These are phyloP conservation scores for Obba rivulosa DNA, from an alignment of 768 basidiomycete genomes.

Conservation along the genomic window DNA sequence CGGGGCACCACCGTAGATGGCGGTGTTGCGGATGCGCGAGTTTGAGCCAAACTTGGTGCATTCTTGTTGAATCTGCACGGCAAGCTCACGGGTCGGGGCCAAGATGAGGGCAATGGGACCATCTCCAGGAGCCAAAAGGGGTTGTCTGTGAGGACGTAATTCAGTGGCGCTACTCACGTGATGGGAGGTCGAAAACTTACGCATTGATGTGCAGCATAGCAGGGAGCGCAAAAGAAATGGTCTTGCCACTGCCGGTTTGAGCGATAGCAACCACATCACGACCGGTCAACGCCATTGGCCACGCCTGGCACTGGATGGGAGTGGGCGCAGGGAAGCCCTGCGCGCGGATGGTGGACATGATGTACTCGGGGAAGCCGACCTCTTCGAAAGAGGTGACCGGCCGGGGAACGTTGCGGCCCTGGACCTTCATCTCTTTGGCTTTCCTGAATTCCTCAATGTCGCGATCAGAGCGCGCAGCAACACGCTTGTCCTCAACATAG, in stretches of 20 bases:
- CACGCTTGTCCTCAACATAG: constrained; percentile 85
- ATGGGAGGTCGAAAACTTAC: constrained; percentile 38
- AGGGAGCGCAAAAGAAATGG: constrained; percentile 95
- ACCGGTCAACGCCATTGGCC: constrained; percentile 97
- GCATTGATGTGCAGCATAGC: constrained; percentile 99
- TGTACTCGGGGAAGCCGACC: constrained; percentile 93
- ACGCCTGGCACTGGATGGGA: constrained; percentile 97
- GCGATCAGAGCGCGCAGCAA: constrained; percentile 68
- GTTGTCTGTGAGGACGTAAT: constrained; percentile 53
- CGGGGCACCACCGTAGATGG: constrained; percentile 97
- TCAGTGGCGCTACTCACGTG: constrained; percentile 7
- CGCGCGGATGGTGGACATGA: constrained; percentile 87
- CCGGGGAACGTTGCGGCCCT: constrained; percentile 83
- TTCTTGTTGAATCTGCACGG: constrained; percentile 98
- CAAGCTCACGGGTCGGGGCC: constrained; percentile 96
- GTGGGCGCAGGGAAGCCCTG: constrained; percentile 91
- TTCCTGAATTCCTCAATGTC: constrained; percentile 88
- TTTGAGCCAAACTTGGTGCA: constrained; percentile 96
- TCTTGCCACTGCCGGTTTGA: constrained; percentile 98
- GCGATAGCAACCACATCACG: constrained; percentile 95
- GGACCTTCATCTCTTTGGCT: constrained; percentile 85
- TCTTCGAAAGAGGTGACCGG: constrained; percentile 93
- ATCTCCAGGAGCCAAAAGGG: constrained; percentile 87
- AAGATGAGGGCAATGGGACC: constrained; percentile 96
- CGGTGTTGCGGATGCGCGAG: constrained; percentile 96